Percentiles rank a stretch among this genome's conserved stretches.
Conservation (phyloP, 768 basidiomycete species). For the Flagelloscypha sp. region DNA sequence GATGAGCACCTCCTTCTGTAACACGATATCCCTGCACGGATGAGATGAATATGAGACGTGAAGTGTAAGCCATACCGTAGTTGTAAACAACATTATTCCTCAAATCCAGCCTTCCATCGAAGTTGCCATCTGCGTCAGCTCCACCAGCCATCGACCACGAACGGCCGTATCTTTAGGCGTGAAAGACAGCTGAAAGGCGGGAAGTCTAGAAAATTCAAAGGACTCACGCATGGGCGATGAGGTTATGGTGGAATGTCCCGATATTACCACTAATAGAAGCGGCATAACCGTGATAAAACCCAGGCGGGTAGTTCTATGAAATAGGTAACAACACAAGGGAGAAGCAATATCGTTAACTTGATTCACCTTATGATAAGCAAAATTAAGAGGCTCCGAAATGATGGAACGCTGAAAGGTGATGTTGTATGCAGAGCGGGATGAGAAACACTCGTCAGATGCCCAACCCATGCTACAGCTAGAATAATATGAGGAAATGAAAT, state of each 20-base stretch:
- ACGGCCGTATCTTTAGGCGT: no score
- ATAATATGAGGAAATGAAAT: not conserved
- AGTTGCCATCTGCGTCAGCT: not conserved
- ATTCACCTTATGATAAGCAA: not conserved
- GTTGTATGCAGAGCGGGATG: not conserved
- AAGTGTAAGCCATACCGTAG: not conserved
- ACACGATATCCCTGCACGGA: not conserved
- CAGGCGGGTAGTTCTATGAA: not conserved
- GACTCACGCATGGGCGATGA: constrained; percentile 2
- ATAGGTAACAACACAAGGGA: no score
- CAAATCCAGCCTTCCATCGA: not conserved
- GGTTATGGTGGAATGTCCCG: constrained; percentile 1
- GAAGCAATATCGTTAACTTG: no score
- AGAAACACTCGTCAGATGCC: not conserved
- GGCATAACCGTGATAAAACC: not conserved
- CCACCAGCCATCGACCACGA: constrained; percentile 1
- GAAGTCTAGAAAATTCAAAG: no score
- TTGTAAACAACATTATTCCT: constrained; percentile 1
- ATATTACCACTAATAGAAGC: not conserved
- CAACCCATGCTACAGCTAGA: not conserved
- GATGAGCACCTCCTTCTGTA: not conserved
- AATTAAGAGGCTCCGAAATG: constrained; percentile 1
- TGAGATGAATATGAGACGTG: no score
- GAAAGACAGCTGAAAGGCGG: no score
- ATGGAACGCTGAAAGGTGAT: not conserved